Conservation (phyloP, 139 green algal genomes). For the Chlamydomonas schloesseri region DNA sequence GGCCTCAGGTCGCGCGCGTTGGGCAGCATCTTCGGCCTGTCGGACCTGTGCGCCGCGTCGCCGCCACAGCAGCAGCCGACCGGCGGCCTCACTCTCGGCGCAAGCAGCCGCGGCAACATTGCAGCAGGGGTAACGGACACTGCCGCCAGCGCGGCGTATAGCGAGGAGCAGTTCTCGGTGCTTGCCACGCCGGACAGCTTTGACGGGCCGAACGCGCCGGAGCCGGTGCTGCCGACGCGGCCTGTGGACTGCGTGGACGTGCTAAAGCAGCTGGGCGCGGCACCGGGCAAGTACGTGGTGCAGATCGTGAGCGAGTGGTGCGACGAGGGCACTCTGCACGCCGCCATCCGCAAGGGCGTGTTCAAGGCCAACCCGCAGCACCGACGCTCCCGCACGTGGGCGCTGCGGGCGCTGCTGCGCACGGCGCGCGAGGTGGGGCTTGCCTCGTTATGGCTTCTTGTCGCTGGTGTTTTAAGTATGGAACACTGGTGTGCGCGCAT, state of each 20-base stretch:
- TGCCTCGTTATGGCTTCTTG: no score
- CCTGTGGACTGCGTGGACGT: neutral
- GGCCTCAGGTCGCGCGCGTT: neutral
- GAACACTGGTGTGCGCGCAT: no score
- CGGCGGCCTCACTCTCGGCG: no score
- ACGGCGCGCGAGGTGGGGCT: slow-evolving; percentile 11
- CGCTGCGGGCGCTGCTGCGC: slow-evolving; percentile 15
- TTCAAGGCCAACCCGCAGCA: neutral
- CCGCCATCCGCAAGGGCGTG: slow-evolving; percentile 8
- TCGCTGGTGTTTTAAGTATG: no score
- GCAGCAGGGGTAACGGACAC: no score
- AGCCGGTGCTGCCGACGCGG: neutral
- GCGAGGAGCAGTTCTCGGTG: neutral
- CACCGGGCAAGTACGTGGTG: slow-evolving; percentile 34
- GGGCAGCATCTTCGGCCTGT: neutral
- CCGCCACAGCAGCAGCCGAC: neutral
- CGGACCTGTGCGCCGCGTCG: neutral
- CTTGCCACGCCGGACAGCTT: neutral
- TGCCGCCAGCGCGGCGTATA: no score
- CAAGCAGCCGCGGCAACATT: neutral
- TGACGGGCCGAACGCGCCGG: neutral
- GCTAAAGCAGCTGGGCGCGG: slow-evolving; percentile 24
- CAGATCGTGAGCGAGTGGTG: slow-evolving; percentile 35
- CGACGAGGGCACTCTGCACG: slow-evolving; percentile 36
- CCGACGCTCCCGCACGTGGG: neutral